A percentile compares a stretch with the other conserved stretches of the same genome.
Conservation (phyloP, 2,329 filamentous ascomycete genomes). For the Blastomyces parvus region DNA sequence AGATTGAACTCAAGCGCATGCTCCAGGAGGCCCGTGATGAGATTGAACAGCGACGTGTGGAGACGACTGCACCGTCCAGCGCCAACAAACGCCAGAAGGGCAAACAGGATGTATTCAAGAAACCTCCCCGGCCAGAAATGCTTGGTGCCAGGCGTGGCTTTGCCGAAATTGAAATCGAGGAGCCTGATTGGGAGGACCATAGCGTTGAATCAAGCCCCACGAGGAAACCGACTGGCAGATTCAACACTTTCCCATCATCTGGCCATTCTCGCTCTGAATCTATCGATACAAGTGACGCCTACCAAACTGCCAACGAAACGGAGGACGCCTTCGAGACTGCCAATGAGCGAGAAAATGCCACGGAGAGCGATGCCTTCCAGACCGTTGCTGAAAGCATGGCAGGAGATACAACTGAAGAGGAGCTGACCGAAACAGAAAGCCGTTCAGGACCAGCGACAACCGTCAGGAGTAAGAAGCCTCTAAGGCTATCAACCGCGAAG, state of each 20-base stretch:
- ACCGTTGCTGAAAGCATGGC: constrained; percentile 70
- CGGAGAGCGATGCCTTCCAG: constrained; percentile 90
- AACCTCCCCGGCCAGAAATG: constrained; percentile 59
- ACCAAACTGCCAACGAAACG: constrained; percentile 73
- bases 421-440: constrained; percentile 77
- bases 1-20: constrained; percentile 89
- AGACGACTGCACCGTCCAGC: constrained; percentile 37
- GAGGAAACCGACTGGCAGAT: constrained; percentile 30
- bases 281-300: constrained; percentile 54
- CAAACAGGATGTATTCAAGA: constrained; percentile 63
- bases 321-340: constrained; percentile 60
- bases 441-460: constrained; percentile 24
- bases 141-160: constrained; percentile 67
- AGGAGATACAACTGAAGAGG: constrained; percentile 66
- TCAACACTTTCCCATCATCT: constrained; percentile 8
- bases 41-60: constrained; percentile 55
- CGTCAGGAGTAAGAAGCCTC: constrained; percentile 30
- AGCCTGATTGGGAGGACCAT: constrained; percentile 86
- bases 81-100: constrained; percentile 50
- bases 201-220: constrained; percentile 51
- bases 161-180: constrained; percentile 70
- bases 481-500: constrained; percentile 33
- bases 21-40: constrained; percentile 93
- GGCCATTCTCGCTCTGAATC: constrained; percentile 16
- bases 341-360: constrained; percentile 64